Base-by-base conservation (phyloP, 2,329 filamentous ascomycete genomes). In the Metarhizium guizhouense region DNA sequence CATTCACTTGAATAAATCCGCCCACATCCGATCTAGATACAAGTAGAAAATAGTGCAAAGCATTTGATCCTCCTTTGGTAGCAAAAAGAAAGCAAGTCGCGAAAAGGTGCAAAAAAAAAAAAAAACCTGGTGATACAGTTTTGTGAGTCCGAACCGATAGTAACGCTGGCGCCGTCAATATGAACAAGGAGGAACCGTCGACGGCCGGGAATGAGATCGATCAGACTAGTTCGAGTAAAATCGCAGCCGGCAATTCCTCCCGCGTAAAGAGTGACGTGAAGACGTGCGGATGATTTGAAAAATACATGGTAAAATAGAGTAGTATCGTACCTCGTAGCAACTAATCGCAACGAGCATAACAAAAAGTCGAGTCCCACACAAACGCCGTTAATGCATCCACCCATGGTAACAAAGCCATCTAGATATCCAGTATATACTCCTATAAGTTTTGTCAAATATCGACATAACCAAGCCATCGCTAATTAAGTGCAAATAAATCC, bases 351-450 rank as follows among this genome's bases (percentile, higher is more conserved):
- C 6, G 10, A 18, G 16, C 32, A 47, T 4, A 47, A 38, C 6
- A 29, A 54, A 50, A 49, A 10, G 2, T 20, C 42, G 11, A 20
- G 42, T 16, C 42, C n/a, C 16, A 30, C 30, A 30, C 45, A 48
- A 54, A 54, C 52, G 52, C 52, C 45, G 16, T 10, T 18, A 29
- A 54, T 54, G 52, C 52, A 54, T 54, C 52, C 52, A 40, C 45
- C 45, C 45, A 48, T 48, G 4, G 10, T 30, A 18, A 48, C 13
- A 54, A 45, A 53, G 25, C 7, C 40, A n/a, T 51, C 48, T 51
- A 38, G 16, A 20, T 8, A 51, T 18, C 34, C 18, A 25, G 18
- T 51, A 51, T 51, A 38, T 51, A n/a, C 47, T 32, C 32, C 13
- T 14, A 13, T 51, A 8, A 20, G 45, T 53, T 20, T 42, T 13